Conservation (phyloP, 2,329 filamentous ascomycete genomes). For the Septoria linicola region DNA sequence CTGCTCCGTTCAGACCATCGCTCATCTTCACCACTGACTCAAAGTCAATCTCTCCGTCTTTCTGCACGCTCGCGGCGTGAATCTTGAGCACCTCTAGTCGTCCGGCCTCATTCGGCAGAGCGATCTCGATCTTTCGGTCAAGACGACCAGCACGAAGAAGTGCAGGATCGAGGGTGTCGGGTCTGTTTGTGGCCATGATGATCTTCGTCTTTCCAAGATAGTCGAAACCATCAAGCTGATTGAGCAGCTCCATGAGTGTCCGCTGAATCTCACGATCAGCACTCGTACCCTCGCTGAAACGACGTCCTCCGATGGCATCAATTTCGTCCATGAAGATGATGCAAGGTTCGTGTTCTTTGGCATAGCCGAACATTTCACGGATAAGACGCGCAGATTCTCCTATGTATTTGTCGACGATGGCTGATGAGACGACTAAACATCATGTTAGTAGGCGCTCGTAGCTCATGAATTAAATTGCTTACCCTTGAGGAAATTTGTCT, state of each 20-base stretch:
- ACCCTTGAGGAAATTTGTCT: slow-evolving; percentile 99
- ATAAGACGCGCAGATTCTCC: slow-evolving; percentile 96
- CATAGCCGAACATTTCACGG: slow-evolving; percentile 99
- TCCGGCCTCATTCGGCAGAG: slow-evolving; percentile 93
- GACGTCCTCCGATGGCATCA: slow-evolving; percentile 92
- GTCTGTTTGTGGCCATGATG: slow-evolving; percentile 99
- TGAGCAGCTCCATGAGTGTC: slow-evolving; percentile 96
- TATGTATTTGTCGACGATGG: slow-evolving; percentile 99
- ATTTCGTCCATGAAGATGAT: slow-evolving; percentile 99
- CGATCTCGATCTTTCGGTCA: slow-evolving; percentile 97
- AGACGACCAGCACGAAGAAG: slow-evolving; percentile 88
- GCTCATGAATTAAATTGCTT: slow-evolving; percentile 20
- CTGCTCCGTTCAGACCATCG: slow-evolving; percentile 93
- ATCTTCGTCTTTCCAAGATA: slow-evolving; percentile 99
- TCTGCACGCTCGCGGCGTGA: slow-evolving; percentile 79
- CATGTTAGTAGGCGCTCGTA: slow-evolving; percentile 19
- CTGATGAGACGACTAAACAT: slow-evolving; percentile 83
- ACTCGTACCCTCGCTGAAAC: slow-evolving; percentile 96
- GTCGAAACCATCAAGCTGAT: slow-evolving; percentile 98
- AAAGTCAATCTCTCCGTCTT: slow-evolving; percentile 95
- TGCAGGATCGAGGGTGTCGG: slow-evolving; percentile 91
- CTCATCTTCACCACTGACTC: slow-evolving; percentile 99
- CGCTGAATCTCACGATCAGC: slow-evolving; percentile 98
- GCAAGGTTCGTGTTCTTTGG: slow-evolving; percentile 98
- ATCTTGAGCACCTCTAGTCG: slow-evolving; percentile 98